A percentile compares a stretch with the other conserved stretches of the same genome.
Evolutionary conservation across 2,329 filamentous ascomycete species (phyloP).

Genomic region (Epichloe coenophiala): DNA sequence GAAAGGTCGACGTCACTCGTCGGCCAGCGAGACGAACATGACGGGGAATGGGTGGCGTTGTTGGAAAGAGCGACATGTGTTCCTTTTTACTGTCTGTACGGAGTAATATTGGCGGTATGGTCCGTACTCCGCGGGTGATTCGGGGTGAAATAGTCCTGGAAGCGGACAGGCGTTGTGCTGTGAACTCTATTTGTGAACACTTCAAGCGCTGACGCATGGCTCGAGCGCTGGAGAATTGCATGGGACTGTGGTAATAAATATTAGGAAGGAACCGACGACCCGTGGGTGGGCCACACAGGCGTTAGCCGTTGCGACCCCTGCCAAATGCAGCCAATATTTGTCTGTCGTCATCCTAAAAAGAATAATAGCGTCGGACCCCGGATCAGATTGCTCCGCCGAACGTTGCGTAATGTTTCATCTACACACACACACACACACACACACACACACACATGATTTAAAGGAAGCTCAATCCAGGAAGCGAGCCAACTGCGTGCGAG

Average conservation of each 20-base stretch:
- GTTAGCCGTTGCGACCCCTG: neutral
- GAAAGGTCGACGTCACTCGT: neutral
- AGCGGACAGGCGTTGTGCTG: neutral
- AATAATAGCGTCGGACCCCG: neutral
- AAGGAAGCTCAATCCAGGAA: neutral
- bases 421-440: no score
- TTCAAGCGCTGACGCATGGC: neutral
- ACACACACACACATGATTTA: no score
- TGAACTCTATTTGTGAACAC: neutral
- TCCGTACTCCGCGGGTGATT: neutral
- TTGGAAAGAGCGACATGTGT: conserved; percentile 1
- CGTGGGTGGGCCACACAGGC: no score
- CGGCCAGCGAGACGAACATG: neutral
- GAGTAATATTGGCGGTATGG: neutral
- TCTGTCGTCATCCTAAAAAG: no score
- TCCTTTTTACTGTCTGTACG: neutral
- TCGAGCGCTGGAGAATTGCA: no score
- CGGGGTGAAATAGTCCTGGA: neutral
- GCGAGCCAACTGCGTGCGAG: neutral
- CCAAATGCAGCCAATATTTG: neutral
- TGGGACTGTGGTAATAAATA: no score
- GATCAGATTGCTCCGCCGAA: neutral
- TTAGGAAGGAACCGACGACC: no score
- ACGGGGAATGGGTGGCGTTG: neutral
- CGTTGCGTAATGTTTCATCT: no score